These are phyloP conservation scores for Dinochytrium kinnereticum DNA, from an alignment of 371 early-diverging fungal species.

Conservation along the genomic window DNA sequence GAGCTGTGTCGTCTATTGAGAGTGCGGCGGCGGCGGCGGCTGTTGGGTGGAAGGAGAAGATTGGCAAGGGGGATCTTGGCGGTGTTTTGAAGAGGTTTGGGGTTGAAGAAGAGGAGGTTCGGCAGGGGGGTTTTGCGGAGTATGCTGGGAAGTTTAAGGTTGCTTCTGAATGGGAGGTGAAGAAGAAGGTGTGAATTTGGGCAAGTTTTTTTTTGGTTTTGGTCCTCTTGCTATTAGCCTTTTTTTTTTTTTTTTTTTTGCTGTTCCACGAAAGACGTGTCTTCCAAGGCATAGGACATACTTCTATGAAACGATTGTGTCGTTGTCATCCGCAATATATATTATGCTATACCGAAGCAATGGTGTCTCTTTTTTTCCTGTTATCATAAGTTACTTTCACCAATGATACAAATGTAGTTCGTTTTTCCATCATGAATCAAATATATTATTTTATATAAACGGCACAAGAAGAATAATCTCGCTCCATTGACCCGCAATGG, in stretches of 20 bases:
- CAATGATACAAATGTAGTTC: no score
- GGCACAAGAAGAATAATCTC: no score
- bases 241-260: neutral
- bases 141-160: neutral
- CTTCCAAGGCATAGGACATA: no score
- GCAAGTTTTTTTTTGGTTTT: neutral
- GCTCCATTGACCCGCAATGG: no score
- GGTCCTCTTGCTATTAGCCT: no score
- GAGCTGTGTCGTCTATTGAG: neutral
- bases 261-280: neutral
- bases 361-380: no score
- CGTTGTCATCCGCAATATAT: no score
- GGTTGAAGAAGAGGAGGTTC: neutral
- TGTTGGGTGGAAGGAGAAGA: neutral
- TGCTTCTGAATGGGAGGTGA: neutral
- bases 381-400: no score
- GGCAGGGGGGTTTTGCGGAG: neutral
- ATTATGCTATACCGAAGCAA: no score
- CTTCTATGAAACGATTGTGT: neutral
- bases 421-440: no score
- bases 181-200: neutral
- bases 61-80: neutral
- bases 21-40: neutral
- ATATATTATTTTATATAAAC: no score
- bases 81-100: constrained; percentile 10